phyloP scores from a whole-genome alignment of 352 stramenopile genomes.

The Globisporangium polare region DNA sequence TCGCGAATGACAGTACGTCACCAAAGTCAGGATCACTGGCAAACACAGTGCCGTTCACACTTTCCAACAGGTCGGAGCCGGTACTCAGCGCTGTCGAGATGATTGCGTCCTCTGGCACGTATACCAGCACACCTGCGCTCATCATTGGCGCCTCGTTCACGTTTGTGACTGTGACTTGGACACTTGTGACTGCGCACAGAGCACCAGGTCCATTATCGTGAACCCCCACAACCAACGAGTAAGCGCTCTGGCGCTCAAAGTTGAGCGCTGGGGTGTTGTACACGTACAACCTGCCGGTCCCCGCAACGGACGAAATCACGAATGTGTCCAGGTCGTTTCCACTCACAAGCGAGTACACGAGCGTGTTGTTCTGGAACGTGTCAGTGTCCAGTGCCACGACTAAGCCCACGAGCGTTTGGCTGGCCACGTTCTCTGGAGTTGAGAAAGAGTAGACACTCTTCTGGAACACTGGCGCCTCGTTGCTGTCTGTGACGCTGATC shows the following conservation, averaged over 20 bases:
- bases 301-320: conserved; percentile 29
- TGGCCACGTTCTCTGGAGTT: conserved; percentile 34
- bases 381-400: conserved; percentile 36
- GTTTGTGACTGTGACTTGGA: conserved; percentile 20
- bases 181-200: conserved; percentile 19
- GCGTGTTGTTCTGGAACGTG: conserved; percentile 45
- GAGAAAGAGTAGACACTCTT: conserved; percentile 25
- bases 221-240: conserved; percentile 17
- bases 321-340: conserved; percentile 43
- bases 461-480: conserved; percentile 44
- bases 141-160: conserved; percentile 26
- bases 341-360: conserved; percentile 38
- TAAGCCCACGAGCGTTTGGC: conserved; percentile 25
- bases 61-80: not conserved
- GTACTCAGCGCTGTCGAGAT: not conserved
- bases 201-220: conserved; percentile 25
- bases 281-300: conserved; percentile 32
- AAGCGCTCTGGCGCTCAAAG: conserved; percentile 33
- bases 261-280: conserved; percentile 29
- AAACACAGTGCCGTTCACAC: not conserved
- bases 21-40: not conserved
- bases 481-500: conserved; percentile 36
- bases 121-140: conserved; percentile 14
- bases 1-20: conserved; percentile 1
- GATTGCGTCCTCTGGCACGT: conserved; percentile 23